Percentiles rank a stretch among this genome's conserved stretches.
phyloP scores from a whole-genome alignment of 768 basidiomycete genomes.

The Leccinum ochraceum region DNA sequence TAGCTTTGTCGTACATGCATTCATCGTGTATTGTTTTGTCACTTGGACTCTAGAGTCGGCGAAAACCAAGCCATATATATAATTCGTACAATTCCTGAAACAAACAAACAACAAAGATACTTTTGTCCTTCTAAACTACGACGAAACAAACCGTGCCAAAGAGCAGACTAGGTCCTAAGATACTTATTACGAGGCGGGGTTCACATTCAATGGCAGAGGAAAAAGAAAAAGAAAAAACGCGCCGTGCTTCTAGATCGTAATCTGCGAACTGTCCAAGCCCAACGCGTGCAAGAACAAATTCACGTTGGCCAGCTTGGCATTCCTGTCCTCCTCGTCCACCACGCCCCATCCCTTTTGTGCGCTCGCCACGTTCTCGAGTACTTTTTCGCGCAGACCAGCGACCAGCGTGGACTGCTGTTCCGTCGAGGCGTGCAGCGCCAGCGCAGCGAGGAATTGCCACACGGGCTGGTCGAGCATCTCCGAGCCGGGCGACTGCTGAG shows the following conservation, averaged over 20 bases:
- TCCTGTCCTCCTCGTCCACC: slow-evolving; percentile 68
- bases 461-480: slow-evolving; percentile 85
- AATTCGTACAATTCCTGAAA: slow-evolving; percentile 20
- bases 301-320: slow-evolving; percentile 85
- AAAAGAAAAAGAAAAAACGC: too few species aligned
- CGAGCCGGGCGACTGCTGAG: slow-evolving; percentile 58
- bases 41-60: not conserved
- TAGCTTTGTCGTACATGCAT: slow-evolving; percentile 7
- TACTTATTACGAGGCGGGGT: not conserved
- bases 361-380: slow-evolving; percentile 84
- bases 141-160: slow-evolving; percentile 4
- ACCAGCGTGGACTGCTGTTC: slow-evolving; percentile 92
- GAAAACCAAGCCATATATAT: slow-evolving; percentile 13
- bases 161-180: slow-evolving; percentile 8
- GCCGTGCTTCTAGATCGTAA: slow-evolving; percentile 42
- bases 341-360: slow-evolving; percentile 72
- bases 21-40: not conserved
- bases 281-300: slow-evolving; percentile 87
- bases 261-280: slow-evolving; percentile 72
- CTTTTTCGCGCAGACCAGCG: slow-evolving; percentile 84
- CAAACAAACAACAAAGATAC: slow-evolving; percentile 13
- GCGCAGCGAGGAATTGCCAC: slow-evolving; percentile 92
- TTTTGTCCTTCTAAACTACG: slow-evolving; percentile 19
- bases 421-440: slow-evolving; percentile 80
- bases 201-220: too few species aligned